Evolutionary conservation across 78 protist species (phyloP), one percentile per base, ranked within the genome.

Genomic region (Protostelium mycophagum): DNA sequence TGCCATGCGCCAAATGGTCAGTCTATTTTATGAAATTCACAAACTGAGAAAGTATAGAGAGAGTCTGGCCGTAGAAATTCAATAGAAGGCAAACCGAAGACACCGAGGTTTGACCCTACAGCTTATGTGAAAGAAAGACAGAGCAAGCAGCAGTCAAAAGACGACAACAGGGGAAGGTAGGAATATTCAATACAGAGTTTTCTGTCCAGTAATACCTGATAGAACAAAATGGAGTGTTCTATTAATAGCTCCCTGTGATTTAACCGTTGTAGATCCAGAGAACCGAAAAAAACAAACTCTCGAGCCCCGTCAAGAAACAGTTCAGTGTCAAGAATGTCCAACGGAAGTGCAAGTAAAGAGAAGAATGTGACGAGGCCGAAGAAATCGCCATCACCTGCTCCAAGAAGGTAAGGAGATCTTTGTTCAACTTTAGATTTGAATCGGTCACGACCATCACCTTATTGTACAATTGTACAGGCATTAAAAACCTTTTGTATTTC

Each of bases 51-150:
- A n/a, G n/a, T n/a, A n/a, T n/a, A n/a, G n/a, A 10, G 37, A 10
- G 34, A 34, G 28, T 5, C 34, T 84, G 37, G 86, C 86, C 1
- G 37, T 1, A 28, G 86, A 25, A 34, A 1, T 28, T 9, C 37
- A 10, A 34, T 31, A n/a, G 37, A 34, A 25, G n/a, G n/a, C n/a
- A 28, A 34, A 34, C 86, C 86, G 10, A 34, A 28, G 86, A 28
- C 86, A 34, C 86, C 86, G 10, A 23, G 86, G 36, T 84, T 84
- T 10, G 86, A 84, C 10, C 86, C 86, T 31, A 84, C 86, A 10
- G 86, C 86, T 28, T 84, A 84, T 84, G 86, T 84, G 36, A 28
- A 31, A 84, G 86, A 84, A 31, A 28, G 28, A 34, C n/a, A 84
- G 34, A 28, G 86, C 86, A 84, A 84, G 10, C 25, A 28, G 83